Base-by-base conservation (phyloP, 768 basidiomycete species). In the Podaxis sp. region DNA sequence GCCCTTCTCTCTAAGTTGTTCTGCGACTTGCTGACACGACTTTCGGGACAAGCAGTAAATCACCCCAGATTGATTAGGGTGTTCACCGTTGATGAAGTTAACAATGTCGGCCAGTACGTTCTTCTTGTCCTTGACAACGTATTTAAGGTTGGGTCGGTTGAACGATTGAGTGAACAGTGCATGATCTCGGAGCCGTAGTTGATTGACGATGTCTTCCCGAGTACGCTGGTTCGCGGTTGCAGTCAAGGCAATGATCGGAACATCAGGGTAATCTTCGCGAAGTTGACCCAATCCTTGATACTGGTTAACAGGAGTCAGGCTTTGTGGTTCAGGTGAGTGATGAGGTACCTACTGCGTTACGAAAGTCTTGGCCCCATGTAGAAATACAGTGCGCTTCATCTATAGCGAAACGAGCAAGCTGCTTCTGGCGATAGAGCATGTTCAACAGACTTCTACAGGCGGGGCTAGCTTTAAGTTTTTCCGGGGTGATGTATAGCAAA, bases 321-420 rank as follows among this genome's bases (percentile, higher is more conserved):
- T 43, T 24, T 25, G 25, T 12, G 12, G 8, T 50, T 27, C 8
- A 50, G 4, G 5, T 50, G 49, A 36, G 38, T 60, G 61, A 5
- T 29, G 54, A 29, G 37, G 24, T 3, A 72, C 88, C 67, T 74
- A 92, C 91, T 25, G 90, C 85, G n/a, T 85, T 84, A 55, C 96
- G 86, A 69, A 97, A 96, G 71, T 95, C 90, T 69, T 95, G 87
- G 5, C 96, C 97, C 97, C 97, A 98, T 22, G 88, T 87, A 13
- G 87, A 89, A 47, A 98, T 91, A 72, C 94, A 94, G 72, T 99
- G 97, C 2, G 95, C 96, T 72, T 99, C 97, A 71, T 99, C 97
- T 55, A 98, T 83, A 1, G 97, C 95, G 71, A 99, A 96, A 36
- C 96, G 80, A 13, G 93, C 94, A 43, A 99, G 72, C 61, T 82